Evolutionary conservation across 495 filamentous ascomycete species (phyloP), one percentile per base, ranked within the genome.

Genomic region (Barbatosphaeria neglecta): DNA sequence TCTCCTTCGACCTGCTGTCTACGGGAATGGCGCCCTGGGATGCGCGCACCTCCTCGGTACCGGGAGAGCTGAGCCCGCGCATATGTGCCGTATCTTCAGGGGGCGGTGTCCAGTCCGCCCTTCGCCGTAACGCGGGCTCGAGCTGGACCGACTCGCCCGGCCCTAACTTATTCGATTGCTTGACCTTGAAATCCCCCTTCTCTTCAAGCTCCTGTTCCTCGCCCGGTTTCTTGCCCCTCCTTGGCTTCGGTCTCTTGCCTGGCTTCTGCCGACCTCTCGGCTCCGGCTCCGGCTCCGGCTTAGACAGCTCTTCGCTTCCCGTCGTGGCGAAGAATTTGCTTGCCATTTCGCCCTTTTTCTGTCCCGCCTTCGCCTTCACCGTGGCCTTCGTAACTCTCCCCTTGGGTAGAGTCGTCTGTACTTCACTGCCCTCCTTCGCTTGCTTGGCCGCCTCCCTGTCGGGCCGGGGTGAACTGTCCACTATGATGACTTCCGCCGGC

Each of bases 81-180:
- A 50, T 13, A 18, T 51, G 44, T 0, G 28, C 41, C 7, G 45
- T 51, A 39, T 63, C 56, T 16, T 60, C 61, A 1, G 60, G 59
- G 1, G 78, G 79, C 13, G 74, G 74, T 6, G 81, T 84, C 81
- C 81, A 85, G 50, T 75, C 62, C 9, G 56, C 54, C 44, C 74
- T 65, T 43, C 78, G 64, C 22, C 53, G 63, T 4, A 76, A 58
- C 3, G 78, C 80, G 38, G 66, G 61, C 31, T 75, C 72, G 11
- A 72, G 48, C 11, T 51, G 45, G 17, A 57, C 25, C 20, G 59
- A 51, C 16, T 61, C 50, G 24, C 61, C 51, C 7, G 6, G 13
- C 2, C 13, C 31, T n/a, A n/a, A n/a, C 31, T 15, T 35, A 6
- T 15, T n/a, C 13, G 31, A 25, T 9, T 25, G 31, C 31, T n/a